A percentile compares a stretch with the other conserved stretches of the same genome.
Evolutionary conservation across 2,329 filamentous ascomycete species (phyloP).

Genomic region (Dothiorella sarmentorum): DNA sequence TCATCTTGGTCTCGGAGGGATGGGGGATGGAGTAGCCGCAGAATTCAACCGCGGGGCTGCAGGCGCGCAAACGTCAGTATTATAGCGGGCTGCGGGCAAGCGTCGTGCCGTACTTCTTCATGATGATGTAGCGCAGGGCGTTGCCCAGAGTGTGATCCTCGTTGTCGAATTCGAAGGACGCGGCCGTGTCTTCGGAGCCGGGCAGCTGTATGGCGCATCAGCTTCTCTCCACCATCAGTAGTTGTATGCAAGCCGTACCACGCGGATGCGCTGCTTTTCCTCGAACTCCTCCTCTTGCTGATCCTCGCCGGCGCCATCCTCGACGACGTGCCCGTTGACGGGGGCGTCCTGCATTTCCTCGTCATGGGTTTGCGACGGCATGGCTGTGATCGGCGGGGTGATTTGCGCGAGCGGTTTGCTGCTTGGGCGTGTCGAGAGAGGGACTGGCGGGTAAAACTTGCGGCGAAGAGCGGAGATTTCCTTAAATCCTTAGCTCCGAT

Average conservation of each 20-base stretch:
- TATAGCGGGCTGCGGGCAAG: no score
- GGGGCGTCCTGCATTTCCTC: constrained; percentile 37
- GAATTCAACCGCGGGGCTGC: constrained; percentile 91
- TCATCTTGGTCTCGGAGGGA: constrained; percentile 94
- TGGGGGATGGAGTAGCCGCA: constrained; percentile 98
- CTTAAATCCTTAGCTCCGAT: constrained; percentile 20
- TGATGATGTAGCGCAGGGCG: constrained; percentile 88
- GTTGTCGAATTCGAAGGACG: constrained; percentile 89
- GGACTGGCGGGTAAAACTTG: constrained; percentile 22
- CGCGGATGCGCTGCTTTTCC: constrained; percentile 44
- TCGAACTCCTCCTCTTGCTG: constrained; percentile 43
- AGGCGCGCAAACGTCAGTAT: not conserved
- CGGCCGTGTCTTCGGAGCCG: constrained; percentile 78
- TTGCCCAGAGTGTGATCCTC: constrained; percentile 97
- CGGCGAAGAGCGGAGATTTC: constrained; percentile 22
- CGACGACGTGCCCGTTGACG: constrained; percentile 39
- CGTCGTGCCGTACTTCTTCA: constrained; percentile 80
- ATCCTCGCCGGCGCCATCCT: constrained; percentile 44
- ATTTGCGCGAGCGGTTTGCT: constrained; percentile 18
- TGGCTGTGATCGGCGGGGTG: constrained; percentile 13
- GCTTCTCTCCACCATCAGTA: not conserved
- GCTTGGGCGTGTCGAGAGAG: constrained; percentile 13
- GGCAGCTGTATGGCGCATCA: constrained; percentile 59
- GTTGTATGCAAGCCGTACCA: constrained; percentile 39
- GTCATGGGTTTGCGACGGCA: constrained; percentile 25